These are phyloP conservation scores for Gossypium thurberi DNA, from an alignment of 345 rosid genomes.

Conservation along the genomic window DNA sequence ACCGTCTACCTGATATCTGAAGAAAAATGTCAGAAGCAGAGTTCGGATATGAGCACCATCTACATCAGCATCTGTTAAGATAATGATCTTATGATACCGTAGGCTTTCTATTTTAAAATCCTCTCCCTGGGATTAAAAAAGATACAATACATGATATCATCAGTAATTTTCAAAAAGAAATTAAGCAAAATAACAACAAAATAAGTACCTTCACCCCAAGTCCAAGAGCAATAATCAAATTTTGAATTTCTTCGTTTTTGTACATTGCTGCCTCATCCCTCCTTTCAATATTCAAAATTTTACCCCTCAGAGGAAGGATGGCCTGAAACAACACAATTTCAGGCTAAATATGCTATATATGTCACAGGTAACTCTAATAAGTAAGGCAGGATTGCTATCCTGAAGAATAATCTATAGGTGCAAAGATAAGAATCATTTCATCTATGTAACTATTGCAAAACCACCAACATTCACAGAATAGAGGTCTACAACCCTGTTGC, in stretches of 20 bases:
- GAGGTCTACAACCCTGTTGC: background rate
- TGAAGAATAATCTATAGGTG: background rate
- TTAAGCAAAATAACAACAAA: background rate
- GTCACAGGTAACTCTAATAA: background rate
- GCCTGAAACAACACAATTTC: slow-evolving; percentile 43
- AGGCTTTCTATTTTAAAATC: slow-evolving; percentile 76
- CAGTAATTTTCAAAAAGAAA: slow-evolving; percentile 4
- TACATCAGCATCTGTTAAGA: slow-evolving; percentile 98
- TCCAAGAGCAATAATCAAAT: slow-evolving; percentile 90
- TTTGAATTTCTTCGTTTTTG: slow-evolving; percentile 95
- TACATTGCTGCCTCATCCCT: slow-evolving; percentile 97
- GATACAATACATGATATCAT: slow-evolving; percentile 5
- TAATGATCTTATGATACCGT: slow-evolving; percentile 92
- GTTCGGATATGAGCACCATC: slow-evolving; percentile 99
- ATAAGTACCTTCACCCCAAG: slow-evolving; percentile 84
- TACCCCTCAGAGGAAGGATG: slow-evolving; percentile 95
- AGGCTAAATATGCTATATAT: background rate
- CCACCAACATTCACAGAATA: background rate
- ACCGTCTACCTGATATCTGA: slow-evolving; percentile 80
- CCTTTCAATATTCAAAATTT: slow-evolving; percentile 89
- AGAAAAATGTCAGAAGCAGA: slow-evolving; percentile 87
- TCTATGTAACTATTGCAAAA: background rate
- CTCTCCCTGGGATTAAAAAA: slow-evolving; percentile 61
- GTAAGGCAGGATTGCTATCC: background rate
- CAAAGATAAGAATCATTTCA: background rate